A percentile compares a stretch with the other conserved stretches of the same genome.
Evolutionary conservation across 2,329 filamentous ascomycete species (phyloP).

Genomic region (Canariomyces notabilis): DNA sequence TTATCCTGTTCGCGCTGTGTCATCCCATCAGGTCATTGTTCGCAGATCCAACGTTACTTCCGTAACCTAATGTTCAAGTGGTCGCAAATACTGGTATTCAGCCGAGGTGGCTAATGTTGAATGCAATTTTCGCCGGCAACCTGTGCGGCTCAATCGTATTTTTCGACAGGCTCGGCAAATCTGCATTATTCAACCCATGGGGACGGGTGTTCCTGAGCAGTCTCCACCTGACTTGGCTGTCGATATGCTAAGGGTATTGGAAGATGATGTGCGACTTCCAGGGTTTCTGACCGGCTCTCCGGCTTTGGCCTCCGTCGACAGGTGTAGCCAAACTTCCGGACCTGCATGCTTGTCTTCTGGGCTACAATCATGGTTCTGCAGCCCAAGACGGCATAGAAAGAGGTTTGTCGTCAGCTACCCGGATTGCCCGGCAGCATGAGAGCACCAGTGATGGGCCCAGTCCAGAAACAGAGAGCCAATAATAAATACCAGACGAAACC

Average conservation of each 20-base stretch:
- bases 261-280: too few relatives aligned
- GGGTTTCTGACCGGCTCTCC: too few relatives aligned
- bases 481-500: too few relatives aligned
- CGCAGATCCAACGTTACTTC: conserved; percentile 17
- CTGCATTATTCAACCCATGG: not conserved
- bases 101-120: conserved; percentile 24
- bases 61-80: not conserved
- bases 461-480: too few relatives aligned
- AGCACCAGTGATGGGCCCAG: not conserved
- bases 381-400: conserved; percentile 1
- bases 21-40: conserved; percentile 1
- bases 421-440: not conserved
- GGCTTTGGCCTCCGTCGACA: too few relatives aligned
- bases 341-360: not conserved
- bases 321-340: not conserved
- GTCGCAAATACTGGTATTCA: conserved; percentile 19
- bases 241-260: not conserved
- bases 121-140: not conserved
- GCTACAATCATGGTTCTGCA: not conserved
- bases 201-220: not conserved
- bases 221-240: not conserved
- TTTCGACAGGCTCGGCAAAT: conserved; percentile 7
- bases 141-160: not conserved
- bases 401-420: not conserved
- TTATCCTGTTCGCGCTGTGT: too few relatives aligned